Evolutionary conservation across 805 yeast genomes (phyloP).

Genomic region (Ogataea salicorniae): DNA sequence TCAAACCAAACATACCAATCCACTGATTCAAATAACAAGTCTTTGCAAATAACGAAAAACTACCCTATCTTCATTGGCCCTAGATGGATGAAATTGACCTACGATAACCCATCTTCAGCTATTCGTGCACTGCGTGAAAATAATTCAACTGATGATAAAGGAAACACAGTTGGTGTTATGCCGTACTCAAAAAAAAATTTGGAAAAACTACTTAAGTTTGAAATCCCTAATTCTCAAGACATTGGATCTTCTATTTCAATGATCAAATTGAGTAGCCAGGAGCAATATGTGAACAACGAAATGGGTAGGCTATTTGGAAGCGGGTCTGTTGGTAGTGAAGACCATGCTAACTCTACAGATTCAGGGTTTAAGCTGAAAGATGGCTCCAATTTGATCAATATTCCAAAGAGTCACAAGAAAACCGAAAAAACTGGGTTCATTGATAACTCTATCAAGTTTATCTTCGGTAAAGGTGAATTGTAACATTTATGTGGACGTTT

Average conservation of each 20-base stretch:
- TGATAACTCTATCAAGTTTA: conserved; percentile 12
- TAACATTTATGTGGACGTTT: not conserved
- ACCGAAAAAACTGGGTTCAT: conserved; percentile 10
- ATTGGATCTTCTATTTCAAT: conserved; percentile 36
- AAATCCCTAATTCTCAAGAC: conserved; percentile 40
- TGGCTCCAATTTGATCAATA: conserved; percentile 37
- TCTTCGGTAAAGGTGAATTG: conserved; percentile 19
- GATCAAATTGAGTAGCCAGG: conserved; percentile 9
- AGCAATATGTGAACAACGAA: conserved; percentile 9
- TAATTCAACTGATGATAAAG: conserved; percentile 64
- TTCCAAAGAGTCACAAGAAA: conserved; percentile 11
- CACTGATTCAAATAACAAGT: not conserved
- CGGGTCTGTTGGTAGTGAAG: conserved; percentile 4
- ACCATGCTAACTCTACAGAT: conserved; percentile 7
- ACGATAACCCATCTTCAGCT: conserved; percentile 68
- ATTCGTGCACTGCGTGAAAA: conserved; percentile 81
- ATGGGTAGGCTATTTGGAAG: conserved; percentile 10
- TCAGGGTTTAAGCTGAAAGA: conserved; percentile 33
- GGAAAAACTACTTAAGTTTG: conserved; percentile 50
- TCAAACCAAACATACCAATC: conserved; percentile 1
- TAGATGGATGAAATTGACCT: conserved; percentile 90
- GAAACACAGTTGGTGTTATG: conserved; percentile 51
- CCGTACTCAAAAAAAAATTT: conserved; percentile 60
- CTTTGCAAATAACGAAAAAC: conserved; percentile 20
- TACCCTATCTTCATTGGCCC: conserved; percentile 77